Evolutionary conservation across 176 grass and related monocot genomes (phyloP).

Genomic region (Panicum miliaceum): DNA sequence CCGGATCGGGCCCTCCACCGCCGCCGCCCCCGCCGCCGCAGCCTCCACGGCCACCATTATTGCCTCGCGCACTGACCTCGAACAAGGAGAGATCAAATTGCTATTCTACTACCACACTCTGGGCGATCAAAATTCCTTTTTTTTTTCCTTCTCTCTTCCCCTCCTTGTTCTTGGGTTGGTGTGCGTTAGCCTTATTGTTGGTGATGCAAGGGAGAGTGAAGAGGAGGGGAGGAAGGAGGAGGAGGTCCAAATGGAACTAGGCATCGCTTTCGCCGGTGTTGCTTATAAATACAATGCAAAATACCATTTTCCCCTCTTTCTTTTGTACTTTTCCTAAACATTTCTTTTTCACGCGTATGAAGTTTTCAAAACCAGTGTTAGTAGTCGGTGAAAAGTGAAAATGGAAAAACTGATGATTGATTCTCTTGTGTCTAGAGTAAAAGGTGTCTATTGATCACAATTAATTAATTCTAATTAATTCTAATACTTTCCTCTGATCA

Average conservation of each 20-base stretch:
- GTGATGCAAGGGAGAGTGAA: background rate
- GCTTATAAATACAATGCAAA: conserved; percentile 40
- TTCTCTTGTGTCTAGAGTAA: no score
- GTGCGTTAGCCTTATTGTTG: conserved; percentile 10
- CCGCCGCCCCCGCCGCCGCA: conserved; percentile 12
- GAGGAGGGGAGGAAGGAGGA: background rate
- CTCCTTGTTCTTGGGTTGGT: background rate
- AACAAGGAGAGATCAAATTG: conserved; percentile 25
- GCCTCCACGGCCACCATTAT: conserved; percentile 60
- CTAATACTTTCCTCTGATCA: no score
- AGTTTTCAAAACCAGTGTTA: background rate
- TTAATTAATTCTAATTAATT: no score
- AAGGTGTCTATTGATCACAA: no score
- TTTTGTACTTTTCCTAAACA: background rate
- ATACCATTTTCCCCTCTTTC: background rate
- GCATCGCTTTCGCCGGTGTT: conserved; percentile 30
- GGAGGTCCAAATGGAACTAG: conserved; percentile 7
- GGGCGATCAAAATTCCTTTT: background rate
- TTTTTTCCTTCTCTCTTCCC: background rate
- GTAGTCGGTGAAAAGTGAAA: no score
- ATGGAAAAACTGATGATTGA: no score
- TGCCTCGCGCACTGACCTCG: background rate
- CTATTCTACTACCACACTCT: background rate
- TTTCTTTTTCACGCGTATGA: background rate
- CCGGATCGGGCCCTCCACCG: conserved; percentile 46